Base-by-base conservation (phyloP, 805 yeast species). In the Zygoascus tannicola region DNA sequence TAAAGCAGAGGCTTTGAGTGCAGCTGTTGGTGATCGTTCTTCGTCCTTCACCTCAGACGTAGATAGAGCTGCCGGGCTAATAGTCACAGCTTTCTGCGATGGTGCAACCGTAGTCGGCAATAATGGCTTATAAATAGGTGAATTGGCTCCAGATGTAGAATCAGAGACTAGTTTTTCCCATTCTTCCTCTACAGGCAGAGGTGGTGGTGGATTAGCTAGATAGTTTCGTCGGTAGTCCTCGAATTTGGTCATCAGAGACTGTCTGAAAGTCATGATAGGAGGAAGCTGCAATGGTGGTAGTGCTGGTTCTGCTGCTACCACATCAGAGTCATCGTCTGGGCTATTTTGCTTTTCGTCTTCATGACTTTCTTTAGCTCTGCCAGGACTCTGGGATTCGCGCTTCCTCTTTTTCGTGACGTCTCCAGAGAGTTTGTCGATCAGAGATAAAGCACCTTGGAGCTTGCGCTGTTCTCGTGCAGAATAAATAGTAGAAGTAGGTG, bases 381-480 rank as follows among this genome's bases (percentile, higher is more conserved):
- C 23, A 15, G 40, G 40, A 10, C 30, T n/a, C 12, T 16, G 15
- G 4, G 40, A 37, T 7, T 26, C 32, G 3, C 40, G 16, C 30
- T 26, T 26, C 10, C 44, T 12, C 40, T 35, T 34, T 15, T 38
- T 38, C 8, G 33, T 34, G n/a, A 38, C 36, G 33, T 35, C 37
- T 20, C 35, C 38, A 23, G 52, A 56, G 41, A 48, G 35, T 33
- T 47, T 48, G 20, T 55, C 55, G 19, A 56, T 51, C 30, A 54
- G 41, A 1, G 46, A 48, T 45, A 56, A 45, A 5, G 58, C 46
- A 2, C 50, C 56, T 32, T 48, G 52, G 8, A 56, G 41, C 40
- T 56, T 56, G 7, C 58, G 51, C 32, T 55, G 58, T 35, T 56
- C 60, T 5, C 60, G 48, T 10, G 56, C 51, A 32, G 59, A 56